Evolutionary conservation across 2,329 filamentous ascomycete species (phyloP), one percentile per base, ranked within the genome.

Genomic region (Penicillium sclerotiorum): DNA sequence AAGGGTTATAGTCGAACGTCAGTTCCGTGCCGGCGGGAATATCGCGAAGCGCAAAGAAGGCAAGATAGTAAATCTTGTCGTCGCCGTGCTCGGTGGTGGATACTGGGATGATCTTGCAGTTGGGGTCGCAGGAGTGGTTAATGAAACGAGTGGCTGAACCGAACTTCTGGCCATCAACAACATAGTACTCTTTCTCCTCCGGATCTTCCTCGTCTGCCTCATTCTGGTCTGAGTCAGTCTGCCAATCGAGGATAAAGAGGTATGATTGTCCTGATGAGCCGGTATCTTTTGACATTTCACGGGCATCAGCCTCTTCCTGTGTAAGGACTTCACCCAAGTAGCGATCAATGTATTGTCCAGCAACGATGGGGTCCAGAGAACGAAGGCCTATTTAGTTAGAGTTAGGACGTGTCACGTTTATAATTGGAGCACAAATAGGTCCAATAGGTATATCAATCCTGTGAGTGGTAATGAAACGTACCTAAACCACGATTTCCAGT

Each of bases 101-200:
- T 0, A 76, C 75, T 0, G 74, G 63, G 20, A 77, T 68, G 35
- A 75, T 72, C 9, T 69, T 68, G 53, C 73, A 75, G 43, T 78
- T 79, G 0, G 75, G 75, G 17, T 73, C 70, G 60, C 75, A 78
- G 0, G 73, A 77, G 50, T 78, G 75, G 39, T 78, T 78, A 56
- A 77, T 76, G 48, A 77, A 78, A 0, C 75, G 68, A 4, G 73
- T 75, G 0, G 72, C 59, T 0, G 67, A 65, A 5, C 75, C 75
- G 37, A 73, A 72, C 21, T 68, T 71, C 35, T 67, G 65, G 0
- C 74, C 74, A 42, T 78, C 75, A 1, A 78, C 64, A 5, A 76
- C 67, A 42, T 73, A 75, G 12, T 65, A 61, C 1, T 61, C 48
- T 3, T 63, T 11, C n/a, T 41, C n/a, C 18, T 40, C 37, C 3